Conservation (phyloP, 805 yeast species). For the Millerago galiae region DNA sequence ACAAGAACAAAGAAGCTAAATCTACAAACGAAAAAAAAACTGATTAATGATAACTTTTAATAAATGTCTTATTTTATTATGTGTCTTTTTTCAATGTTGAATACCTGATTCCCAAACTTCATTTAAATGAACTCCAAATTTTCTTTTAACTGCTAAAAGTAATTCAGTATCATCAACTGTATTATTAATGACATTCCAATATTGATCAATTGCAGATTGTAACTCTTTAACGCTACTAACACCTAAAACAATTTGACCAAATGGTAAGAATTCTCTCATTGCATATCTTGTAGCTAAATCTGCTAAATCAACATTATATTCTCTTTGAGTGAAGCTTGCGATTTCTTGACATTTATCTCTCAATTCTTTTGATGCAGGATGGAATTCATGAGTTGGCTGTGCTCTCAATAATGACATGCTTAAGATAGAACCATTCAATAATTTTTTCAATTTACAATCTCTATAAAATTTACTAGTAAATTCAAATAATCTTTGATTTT, state of each 20-base stretch:
- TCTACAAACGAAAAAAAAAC: constrained; percentile 10
- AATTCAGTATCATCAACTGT: constrained; percentile 25
- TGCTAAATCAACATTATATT: constrained; percentile 58
- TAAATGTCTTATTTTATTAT: background rate
- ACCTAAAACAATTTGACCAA: constrained; percentile 68
- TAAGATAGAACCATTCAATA: constrained; percentile 81
- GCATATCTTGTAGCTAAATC: constrained; percentile 79
- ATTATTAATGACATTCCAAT: constrained; percentile 38
- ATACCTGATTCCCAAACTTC: constrained; percentile 63
- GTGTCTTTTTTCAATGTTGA: constrained; percentile 9
- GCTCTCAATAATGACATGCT: constrained; percentile 81
- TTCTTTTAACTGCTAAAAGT: constrained; percentile 35
- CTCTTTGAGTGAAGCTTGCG: constrained; percentile 32
- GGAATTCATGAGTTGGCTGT: constrained; percentile 63
- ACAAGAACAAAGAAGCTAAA: constrained; percentile 11
- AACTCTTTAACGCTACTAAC: constrained; percentile 62
- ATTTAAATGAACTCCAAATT: constrained; percentile 51
- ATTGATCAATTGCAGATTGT: constrained; percentile 52
- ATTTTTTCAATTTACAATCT: constrained; percentile 47
- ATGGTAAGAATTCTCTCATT: constrained; percentile 32
- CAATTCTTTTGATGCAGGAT: constrained; percentile 65
- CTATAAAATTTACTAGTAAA: constrained; percentile 41
- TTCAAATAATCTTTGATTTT: constrained; percentile 51
- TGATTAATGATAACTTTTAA: background rate
- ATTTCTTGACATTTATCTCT: constrained; percentile 33